A percentile compares a stretch with the other conserved stretches of the same genome.
Evolutionary conservation across 2,329 filamentous ascomycete genomes (phyloP).

Genomic region (Aspergillus glaucus): DNA sequence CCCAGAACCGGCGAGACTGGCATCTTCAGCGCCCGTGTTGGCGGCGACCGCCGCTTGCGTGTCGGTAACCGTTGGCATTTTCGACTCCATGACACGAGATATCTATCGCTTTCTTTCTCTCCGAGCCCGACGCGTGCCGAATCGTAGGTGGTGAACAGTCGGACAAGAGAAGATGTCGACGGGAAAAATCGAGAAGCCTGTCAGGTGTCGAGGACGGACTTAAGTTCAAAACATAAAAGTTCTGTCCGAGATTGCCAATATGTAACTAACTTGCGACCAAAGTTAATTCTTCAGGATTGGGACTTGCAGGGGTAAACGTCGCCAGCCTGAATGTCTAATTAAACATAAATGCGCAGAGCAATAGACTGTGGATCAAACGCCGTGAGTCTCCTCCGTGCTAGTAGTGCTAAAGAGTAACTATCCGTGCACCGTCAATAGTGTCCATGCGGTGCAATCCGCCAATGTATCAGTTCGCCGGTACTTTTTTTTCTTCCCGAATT

Average conservation of each 20-base stretch:
- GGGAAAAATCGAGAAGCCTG: too few species aligned
- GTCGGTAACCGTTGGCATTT: neutral
- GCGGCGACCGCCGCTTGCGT: slow-evolving; percentile 4
- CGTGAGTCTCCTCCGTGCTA: too few species aligned
- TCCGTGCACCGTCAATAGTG: neutral
- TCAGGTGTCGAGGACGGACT: neutral
- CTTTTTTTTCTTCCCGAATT: neutral
- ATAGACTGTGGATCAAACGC: neutral
- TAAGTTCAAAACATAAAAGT: neutral
- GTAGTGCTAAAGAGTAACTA: neutral
- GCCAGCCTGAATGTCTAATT: neutral
- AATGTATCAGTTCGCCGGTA: neutral
- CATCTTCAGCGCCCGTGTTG: slow-evolving; percentile 6
- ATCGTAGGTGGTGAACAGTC: neutral
- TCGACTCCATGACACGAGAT: neutral
- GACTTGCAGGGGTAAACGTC: neutral
- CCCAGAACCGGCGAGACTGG: slow-evolving; percentile 11
- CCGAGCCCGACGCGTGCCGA: too few species aligned
- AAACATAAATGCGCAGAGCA: neutral
- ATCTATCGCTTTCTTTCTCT: too few species aligned
- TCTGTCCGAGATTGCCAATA: neutral
- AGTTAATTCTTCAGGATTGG: neutral
- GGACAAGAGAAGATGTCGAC: neutral
- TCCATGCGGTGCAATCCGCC: neutral
- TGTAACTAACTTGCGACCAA: neutral